Base-by-base conservation (phyloP, 1,139 yeast genomes). In the Yamadazyma dushanensis region DNA sequence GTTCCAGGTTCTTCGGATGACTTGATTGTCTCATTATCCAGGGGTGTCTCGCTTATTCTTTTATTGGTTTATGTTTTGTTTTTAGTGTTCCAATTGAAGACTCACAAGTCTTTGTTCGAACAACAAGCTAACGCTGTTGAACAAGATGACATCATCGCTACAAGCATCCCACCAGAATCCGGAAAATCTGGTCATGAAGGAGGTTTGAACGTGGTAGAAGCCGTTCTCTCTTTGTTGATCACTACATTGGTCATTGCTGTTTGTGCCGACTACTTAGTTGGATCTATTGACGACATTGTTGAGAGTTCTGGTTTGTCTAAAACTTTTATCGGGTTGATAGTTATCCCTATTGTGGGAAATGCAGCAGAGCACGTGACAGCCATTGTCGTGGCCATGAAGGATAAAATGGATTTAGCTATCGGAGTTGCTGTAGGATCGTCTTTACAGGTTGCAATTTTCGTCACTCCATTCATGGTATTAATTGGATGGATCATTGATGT, bases 361-460 rank as follows among this genome's bases (percentile, higher is more conserved):
- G 98, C 98, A 2, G 97, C 98, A 10, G 98, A 92, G 63, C 98
- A 92, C 59, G 97, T 87, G 33, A 92, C 97, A 13, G 96, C 97
- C 2, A 84, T 92, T 32, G 76, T 88, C 44, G 97, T 92, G 33
- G 97, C 98, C 19, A 79, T 83, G 77, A 89, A 89, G 63, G 88
- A 92, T 63, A 92, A 94, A 64, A 92, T 94, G 97, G 97, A 92
- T 59, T 75, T 92, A 46, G 97, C 98, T 8, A 78, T 94, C 50
- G 96, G 97, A 38, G 97, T 92, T 33, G 97, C 98, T 8, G 82
- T 92, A 45, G 98, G 98, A n/a, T 85, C 95, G 4, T 88, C 97
- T 3, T 76, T 92, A 61, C 98, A 92, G 63, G 89, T 92, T 53
- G 95, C 98, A 4, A 66, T 92, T 35, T 90, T 92, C 62, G 88